Evolutionary conservation across 1,284 basidiomycete genomes (phyloP), one percentile per base, ranked within the genome.

Genomic region (Tilletia walkeri): DNA sequence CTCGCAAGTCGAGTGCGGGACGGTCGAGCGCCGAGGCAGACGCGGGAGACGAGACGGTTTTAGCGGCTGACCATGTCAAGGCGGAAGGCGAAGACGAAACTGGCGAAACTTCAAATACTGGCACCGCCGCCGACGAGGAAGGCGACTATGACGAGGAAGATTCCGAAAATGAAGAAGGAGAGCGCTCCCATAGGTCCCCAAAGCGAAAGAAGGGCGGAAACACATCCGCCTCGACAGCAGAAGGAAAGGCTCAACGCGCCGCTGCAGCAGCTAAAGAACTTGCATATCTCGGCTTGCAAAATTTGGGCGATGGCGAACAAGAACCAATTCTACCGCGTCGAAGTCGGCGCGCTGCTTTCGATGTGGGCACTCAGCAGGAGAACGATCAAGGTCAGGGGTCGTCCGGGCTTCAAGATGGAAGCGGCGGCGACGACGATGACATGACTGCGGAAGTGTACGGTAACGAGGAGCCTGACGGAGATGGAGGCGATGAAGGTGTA

Each of bases 401-500:
- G 41, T 71, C 70, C 20, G 71, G 30, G 4, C 18, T 54, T 16
- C 53, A 54, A 24, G 67, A 41, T n/a, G 74, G 69, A 12, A 59
- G 36, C 65, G 63, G 63, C 16, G 75, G 56, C 4, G 68, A 78
- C 10, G 75, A 72, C 7, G 73, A 72, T 41, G 76, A 72, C 56
- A 70, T 0, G 65, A 66, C 36, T 24, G 75, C 71, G 12, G 77
- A 68, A 49, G 74, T 67, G 69, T 81, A 85, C 20, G 88, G 65
- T 3, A 73, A 72, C 41, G 76, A 54, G 20, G 69, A 73, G 14
- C 69, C 20, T 67, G 93, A 93, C 73, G 86, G 85, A 68, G 93
- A 93, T 74, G 86, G 85, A 24, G 87, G 84, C 24, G 91, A 93
- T 76, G 88, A 89, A 73, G 90, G 92, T 45, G 88, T 95, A 72